Evolutionary conservation across 2,329 filamentous ascomycete species (phyloP).

Genomic region (Colletotrichum shisoi): DNA sequence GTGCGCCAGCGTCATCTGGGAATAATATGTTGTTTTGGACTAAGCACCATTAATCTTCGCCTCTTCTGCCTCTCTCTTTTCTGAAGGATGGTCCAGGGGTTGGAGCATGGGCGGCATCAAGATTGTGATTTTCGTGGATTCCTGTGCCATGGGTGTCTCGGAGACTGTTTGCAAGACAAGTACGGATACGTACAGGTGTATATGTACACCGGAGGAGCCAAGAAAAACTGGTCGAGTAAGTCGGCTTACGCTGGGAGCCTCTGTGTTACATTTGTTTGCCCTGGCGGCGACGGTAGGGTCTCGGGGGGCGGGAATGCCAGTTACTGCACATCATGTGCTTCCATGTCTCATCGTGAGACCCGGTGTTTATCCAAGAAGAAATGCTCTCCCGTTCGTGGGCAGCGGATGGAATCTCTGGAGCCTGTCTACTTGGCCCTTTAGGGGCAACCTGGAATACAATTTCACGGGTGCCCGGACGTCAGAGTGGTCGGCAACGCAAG

Average conservation of each 20-base stretch:
- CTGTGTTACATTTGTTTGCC: slow-evolving; percentile 11
- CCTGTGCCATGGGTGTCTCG: slow-evolving; percentile 23
- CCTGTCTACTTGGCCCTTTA: background rate
- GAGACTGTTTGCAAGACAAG: slow-evolving; percentile 21
- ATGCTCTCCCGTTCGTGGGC: slow-evolving; percentile 1
- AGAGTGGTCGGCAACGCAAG: slow-evolving; percentile 17
- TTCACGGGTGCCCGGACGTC: slow-evolving; percentile 24
- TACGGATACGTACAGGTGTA: slow-evolving; percentile 8
- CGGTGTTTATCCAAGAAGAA: slow-evolving; percentile 29
- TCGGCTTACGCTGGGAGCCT: slow-evolving; percentile 2
- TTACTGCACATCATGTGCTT: slow-evolving; percentile 24
- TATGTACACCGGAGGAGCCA: background rate
- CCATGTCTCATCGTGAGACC: slow-evolving; percentile 32
- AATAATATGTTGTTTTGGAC: slow-evolving; percentile 14
- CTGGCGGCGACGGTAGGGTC: slow-evolving; percentile 18
- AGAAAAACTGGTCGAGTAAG: slow-evolving; percentile 12
- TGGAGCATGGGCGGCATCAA: slow-evolving; percentile 22
- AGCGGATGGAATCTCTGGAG: slow-evolving; percentile 9
- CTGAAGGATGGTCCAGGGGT: background rate
- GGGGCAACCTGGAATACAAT: slow-evolving; percentile 9
- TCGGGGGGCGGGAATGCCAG: slow-evolving; percentile 12
- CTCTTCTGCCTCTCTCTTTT: slow-evolving; percentile 1
- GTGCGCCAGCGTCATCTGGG: background rate
- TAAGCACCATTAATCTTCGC: slow-evolving; percentile 19
- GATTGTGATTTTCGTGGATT: slow-evolving; percentile 27